Percentiles rank a stretch among this genome's conserved stretches.
These are phyloP conservation scores for Euphorbia tirucalli DNA, from an alignment of 345 rosid genomes.

Conservation along the genomic window DNA sequence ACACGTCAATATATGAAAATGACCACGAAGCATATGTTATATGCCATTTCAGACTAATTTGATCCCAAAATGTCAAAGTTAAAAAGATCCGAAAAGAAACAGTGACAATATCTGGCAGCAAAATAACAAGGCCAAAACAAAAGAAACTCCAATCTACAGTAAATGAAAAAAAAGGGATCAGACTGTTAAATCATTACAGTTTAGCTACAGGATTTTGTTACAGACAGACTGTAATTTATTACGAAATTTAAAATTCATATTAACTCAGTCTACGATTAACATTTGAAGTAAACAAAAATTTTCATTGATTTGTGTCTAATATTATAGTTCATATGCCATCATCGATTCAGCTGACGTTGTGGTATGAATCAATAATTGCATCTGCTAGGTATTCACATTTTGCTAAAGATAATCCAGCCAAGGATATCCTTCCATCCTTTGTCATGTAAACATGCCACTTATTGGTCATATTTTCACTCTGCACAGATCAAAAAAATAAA, in stretches of 20 bases:
- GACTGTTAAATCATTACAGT: not conserved
- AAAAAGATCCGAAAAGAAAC: no score
- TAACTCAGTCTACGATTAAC: constrained; percentile 4
- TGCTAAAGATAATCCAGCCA: constrained; percentile 87
- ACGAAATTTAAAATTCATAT: constrained; percentile 1
- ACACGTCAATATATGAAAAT: no score
- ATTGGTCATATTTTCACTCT: constrained; percentile 87
- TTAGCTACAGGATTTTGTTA: not conserved
- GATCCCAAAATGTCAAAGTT: no score
- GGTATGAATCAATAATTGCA: constrained; percentile 79
- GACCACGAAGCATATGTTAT: no score
- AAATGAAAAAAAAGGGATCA: not conserved
- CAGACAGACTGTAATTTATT: constrained; percentile 16
- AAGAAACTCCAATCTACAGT: not conserved
- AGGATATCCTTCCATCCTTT: constrained; percentile 89
- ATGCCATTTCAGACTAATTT: no score
- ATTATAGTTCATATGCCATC: not conserved
- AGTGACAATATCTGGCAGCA: no score
- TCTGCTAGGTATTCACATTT: constrained; percentile 94
- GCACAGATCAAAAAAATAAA: not conserved
- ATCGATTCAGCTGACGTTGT: constrained; percentile 55
- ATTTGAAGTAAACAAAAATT: constrained; percentile 18
- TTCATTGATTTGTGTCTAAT: constrained; percentile 14
- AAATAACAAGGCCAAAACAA: constrained; percentile 1
- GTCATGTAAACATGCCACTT: constrained; percentile 98